These are phyloP conservation scores for Oenanthe sinensis DNA, from an alignment of 129 eudicot genomes.

Conservation along the genomic window DNA sequence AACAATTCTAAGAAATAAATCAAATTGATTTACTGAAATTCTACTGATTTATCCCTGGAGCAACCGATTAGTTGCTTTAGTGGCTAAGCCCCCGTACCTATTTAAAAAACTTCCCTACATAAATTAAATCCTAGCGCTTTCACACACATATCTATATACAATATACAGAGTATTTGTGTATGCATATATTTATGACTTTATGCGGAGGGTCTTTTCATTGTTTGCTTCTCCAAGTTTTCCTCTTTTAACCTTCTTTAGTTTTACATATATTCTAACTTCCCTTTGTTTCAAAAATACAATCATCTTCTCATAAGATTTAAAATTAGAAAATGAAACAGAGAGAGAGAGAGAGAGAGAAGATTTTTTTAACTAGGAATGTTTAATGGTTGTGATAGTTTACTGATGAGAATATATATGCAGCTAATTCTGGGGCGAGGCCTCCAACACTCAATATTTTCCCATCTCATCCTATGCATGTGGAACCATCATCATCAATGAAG, in stretches of 20 bases:
- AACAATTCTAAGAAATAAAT: too few species aligned
- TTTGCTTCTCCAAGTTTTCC: neutral
- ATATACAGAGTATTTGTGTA: neutral
- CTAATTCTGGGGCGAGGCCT: conserved; percentile 60
- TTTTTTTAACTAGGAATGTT: neutral
- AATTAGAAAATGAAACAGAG: too few species aligned
- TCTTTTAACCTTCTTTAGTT: neutral
- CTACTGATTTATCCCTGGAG: neutral
- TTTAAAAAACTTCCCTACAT: neutral
- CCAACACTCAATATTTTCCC: conserved; percentile 94
- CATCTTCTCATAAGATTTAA: neutral
- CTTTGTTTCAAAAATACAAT: neutral
- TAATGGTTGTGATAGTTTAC: neutral
- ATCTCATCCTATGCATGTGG: conserved; percentile 94
- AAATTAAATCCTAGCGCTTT: neutral
- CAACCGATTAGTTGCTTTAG: neutral
- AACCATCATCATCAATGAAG: conserved; percentile 50
- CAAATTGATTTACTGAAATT: neutral
- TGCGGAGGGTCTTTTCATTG: neutral
- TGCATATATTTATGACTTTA: neutral
- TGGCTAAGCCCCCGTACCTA: neutral
- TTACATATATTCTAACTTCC: neutral
- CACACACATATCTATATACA: neutral
- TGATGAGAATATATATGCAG: conserved; percentile 24
- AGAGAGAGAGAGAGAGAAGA: neutral